Percentiles rank a stretch among this genome's conserved stretches.
These are phyloP conservation scores for Nothophoma quercina DNA, from an alignment of 2,329 filamentous ascomycete genomes.

Conservation along the genomic window DNA sequence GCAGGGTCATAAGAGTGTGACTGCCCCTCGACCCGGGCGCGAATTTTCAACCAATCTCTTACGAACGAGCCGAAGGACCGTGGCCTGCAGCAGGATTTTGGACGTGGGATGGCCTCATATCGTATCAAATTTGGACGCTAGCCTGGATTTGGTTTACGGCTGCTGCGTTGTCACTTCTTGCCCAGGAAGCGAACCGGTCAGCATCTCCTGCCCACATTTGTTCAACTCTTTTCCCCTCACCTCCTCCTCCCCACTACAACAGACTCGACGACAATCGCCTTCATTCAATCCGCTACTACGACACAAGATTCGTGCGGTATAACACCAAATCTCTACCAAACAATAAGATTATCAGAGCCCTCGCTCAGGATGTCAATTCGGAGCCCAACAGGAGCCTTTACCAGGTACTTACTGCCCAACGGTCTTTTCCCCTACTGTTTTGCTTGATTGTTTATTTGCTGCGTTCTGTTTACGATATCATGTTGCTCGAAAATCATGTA, in stretches of 20 bases:
- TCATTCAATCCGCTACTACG: conserved; percentile 14
- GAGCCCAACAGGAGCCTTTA: conserved; percentile 52
- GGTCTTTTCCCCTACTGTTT: conserved; percentile 41
- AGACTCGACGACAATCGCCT: conserved; percentile 27
- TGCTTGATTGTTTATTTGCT: conserved; percentile 32
- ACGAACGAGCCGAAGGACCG: conserved; percentile 37
- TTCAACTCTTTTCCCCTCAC: conserved; percentile 38
- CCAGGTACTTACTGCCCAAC: conserved; percentile 54
- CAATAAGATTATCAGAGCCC: conserved; percentile 43
- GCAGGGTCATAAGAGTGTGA: conserved; percentile 46
- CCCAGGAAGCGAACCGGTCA: conserved; percentile 42
- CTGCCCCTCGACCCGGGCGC: conserved; percentile 35
- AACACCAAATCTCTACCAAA: conserved; percentile 1
- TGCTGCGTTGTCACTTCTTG: conserved; percentile 48
- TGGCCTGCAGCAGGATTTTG: conserved; percentile 31
- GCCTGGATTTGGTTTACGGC: conserved; percentile 42
- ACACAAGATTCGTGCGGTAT: conserved; percentile 17
- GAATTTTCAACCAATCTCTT: conserved; percentile 44
- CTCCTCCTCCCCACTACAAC: conserved; percentile 31
- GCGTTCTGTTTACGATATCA: conserved; percentile 24
- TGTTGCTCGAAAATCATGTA: conserved; percentile 41
- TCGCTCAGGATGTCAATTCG: conserved; percentile 55
- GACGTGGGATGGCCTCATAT: conserved; percentile 26
- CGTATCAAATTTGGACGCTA: conserved; percentile 20
- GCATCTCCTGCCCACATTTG: conserved; percentile 42